Conservation (phyloP, 768 basidiomycete species). For the Collybiopsis luxurians region DNA sequence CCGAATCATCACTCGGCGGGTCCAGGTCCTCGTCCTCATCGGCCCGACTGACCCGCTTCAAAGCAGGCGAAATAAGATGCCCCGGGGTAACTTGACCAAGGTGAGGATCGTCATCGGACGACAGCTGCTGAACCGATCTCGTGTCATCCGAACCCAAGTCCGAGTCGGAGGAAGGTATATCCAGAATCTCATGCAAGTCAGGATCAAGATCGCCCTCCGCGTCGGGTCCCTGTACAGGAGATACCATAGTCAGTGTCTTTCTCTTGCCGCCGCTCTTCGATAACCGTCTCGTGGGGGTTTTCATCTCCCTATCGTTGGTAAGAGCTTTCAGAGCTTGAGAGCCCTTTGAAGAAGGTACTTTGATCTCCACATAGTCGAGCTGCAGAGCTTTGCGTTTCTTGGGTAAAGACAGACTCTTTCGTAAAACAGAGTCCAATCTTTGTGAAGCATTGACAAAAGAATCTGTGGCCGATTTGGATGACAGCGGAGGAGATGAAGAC, state of each 20-base stretch:
- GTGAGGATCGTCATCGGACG: conserved; percentile 66
- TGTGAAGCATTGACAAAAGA: no score
- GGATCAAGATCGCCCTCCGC: conserved; percentile 2
- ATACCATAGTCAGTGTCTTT: background rate
- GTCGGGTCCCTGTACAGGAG: background rate
- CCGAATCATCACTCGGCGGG: conserved; percentile 45
- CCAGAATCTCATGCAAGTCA: background rate
- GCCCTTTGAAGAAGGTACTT: background rate
- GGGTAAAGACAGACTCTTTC: background rate
- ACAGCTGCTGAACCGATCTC: conserved; percentile 25
- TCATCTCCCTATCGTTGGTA: background rate
- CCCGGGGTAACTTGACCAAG: conserved; percentile 70
- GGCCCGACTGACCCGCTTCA: conserved; percentile 34
- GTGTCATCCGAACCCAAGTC: background rate
- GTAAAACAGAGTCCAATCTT: background rate
- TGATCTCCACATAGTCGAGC: conserved; percentile 3
- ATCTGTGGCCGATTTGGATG: background rate
- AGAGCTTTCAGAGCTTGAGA: background rate
- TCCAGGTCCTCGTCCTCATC: conserved; percentile 12
- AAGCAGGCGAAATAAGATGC: conserved; percentile 60
- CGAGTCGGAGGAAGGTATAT: background rate
- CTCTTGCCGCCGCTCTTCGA: background rate
- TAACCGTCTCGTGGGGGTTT: background rate
- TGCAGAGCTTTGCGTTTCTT: conserved; percentile 4
- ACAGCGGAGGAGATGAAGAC: no score